These are phyloP conservation scores for Dryadomyces sulphureus DNA, from an alignment of 2,329 filamentous ascomycete genomes.

Conservation along the genomic window DNA sequence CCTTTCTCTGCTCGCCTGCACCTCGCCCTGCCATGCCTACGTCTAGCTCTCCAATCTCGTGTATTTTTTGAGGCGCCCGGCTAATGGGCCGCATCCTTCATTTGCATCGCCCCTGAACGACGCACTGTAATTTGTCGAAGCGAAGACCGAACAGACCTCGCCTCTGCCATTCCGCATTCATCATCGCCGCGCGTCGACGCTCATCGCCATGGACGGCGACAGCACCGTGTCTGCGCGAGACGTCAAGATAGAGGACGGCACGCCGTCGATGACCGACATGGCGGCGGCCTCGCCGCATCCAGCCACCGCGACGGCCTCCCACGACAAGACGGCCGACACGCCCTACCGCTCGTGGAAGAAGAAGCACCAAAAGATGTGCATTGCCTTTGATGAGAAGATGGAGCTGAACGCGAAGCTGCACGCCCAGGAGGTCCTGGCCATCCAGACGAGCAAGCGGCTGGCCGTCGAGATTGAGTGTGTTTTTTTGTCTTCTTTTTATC, in stretches of 20 bases:
- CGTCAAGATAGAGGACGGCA: conserved; percentile 27
- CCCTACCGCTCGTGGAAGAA: conserved; percentile 65
- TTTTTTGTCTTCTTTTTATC: background rate
- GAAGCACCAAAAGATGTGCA: conserved; percentile 88
- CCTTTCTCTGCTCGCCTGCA: background rate
- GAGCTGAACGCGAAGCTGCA: conserved; percentile 71
- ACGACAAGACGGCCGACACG: conserved; percentile 14
- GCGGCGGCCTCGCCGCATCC: background rate
- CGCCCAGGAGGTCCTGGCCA: conserved; percentile 65
- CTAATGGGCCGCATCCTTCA: conserved; percentile 2
- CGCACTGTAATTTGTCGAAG: too few species aligned
- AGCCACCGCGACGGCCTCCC: background rate
- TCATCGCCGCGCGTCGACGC: background rate
- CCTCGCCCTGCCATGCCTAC: background rate
- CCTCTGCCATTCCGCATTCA: background rate
- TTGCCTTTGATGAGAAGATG: conserved; percentile 64
- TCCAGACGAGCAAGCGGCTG: conserved; percentile 66
- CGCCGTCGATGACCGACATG: background rate
- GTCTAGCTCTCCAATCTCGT: background rate
- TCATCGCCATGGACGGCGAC: conserved; percentile 16
- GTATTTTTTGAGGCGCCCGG: background rate
- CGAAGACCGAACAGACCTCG: background rate
- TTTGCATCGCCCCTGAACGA: background rate
- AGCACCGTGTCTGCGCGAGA: conserved; percentile 14
- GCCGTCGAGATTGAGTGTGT: conserved; percentile 79